phyloP scores from a whole-genome alignment of 306 rosid species.

The Citrullus colocynthis region DNA sequence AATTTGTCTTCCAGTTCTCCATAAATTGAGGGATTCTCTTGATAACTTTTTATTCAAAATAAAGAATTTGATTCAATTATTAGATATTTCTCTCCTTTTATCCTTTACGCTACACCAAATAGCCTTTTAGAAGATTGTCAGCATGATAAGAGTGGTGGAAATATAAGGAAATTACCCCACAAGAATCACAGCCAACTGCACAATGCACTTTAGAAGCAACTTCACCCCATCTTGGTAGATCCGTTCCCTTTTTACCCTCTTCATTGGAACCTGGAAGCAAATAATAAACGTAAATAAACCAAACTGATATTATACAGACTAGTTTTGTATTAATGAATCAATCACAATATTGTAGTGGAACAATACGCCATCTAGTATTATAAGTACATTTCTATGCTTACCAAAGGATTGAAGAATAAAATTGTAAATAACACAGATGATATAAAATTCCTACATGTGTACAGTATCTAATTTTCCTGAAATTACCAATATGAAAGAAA shows the following conservation, averaged over 20 bases:
- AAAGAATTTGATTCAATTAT: no score
- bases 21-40: no score
- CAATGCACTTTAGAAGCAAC: conserved; percentile 29
- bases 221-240: conserved; percentile 13
- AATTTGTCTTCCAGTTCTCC: no score
- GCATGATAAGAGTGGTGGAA: background rate
- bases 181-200: conserved; percentile 62
- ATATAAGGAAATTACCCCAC: conserved; percentile 57
- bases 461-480: background rate
- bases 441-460: background rate
- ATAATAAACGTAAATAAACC: conserved; percentile 9
- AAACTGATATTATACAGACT: background rate
- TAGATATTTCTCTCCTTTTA: no score
- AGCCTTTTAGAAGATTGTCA: no score
- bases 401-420: background rate
- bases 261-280: conserved; percentile 36
- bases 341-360: background rate
- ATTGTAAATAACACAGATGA: background rate
- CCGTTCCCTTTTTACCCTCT: conserved; percentile 13
- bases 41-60: no score
- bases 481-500: background rate
- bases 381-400: background rate
- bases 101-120: no score
- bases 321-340: background rate
- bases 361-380: background rate